Conservation (phyloP, 495 filamentous ascomycete genomes). For the Aspergillus taichungensis region DNA sequence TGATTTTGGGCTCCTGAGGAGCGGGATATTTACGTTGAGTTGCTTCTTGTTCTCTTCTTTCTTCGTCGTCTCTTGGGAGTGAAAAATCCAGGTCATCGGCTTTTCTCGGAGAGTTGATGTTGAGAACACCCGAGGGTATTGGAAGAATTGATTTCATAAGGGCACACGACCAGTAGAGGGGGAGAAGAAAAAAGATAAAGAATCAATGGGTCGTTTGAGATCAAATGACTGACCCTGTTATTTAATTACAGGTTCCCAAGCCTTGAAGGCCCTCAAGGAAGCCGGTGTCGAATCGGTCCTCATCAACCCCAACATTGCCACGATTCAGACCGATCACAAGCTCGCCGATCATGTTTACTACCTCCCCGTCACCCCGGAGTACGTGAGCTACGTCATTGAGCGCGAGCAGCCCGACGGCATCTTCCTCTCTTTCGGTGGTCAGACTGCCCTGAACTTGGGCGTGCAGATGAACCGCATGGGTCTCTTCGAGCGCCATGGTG, state of each 20-base stretch:
- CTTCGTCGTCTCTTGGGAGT: too few relatives aligned
- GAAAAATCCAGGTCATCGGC: too few relatives aligned
- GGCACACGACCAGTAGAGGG: not conserved
- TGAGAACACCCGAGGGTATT: not conserved
- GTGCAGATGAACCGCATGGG: conserved; percentile 97
- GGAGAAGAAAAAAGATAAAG: not conserved
- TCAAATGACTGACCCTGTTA: conserved; percentile 7
- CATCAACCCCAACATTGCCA: conserved; percentile 98
- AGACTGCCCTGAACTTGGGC: conserved; percentile 92
- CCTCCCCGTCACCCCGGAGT: conserved; percentile 92
- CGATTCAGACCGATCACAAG: conserved; percentile 96
- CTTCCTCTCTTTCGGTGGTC: conserved; percentile 91
- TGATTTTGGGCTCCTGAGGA: not conserved
- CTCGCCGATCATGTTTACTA: conserved; percentile 98
- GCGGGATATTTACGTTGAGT: too few relatives aligned
- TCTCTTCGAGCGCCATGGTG: conserved; percentile 87
- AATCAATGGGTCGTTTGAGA: too few relatives aligned
- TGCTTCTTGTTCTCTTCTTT: too few relatives aligned
- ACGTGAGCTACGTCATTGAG: conserved; percentile 93
- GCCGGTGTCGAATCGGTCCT: conserved; percentile 89
- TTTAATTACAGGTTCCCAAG: conserved; percentile 65
- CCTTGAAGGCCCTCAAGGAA: conserved; percentile 94
- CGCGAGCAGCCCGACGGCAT: conserved; percentile 91
- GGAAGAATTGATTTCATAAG: not conserved
- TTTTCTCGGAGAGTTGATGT: not conserved